Percentiles rank a stretch among this genome's conserved stretches.
Evolutionary conservation across 2,329 filamentous ascomycete genomes (phyloP).

Genomic region (Xylariaceae sp.): DNA sequence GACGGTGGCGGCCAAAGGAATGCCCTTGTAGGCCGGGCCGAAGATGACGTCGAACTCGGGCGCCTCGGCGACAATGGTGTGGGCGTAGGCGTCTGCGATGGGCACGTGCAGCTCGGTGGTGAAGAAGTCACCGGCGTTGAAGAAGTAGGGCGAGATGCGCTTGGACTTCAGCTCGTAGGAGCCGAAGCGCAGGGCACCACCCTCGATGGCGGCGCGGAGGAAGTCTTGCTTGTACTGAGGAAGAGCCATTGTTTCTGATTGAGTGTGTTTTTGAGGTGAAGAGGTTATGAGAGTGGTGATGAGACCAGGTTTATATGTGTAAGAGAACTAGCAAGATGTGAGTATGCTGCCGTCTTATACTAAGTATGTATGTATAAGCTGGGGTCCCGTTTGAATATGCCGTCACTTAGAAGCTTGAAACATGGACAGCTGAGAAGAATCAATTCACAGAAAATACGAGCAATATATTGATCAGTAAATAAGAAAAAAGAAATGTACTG

Average conservation of each 20-base stretch:
- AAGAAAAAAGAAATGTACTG: no score
- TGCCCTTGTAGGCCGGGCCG: slow-evolving; percentile 94
- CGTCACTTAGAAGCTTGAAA: no score
- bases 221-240: slow-evolving; percentile 67
- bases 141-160: slow-evolving; percentile 91
- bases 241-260: slow-evolving; percentile 40
- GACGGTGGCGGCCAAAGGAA: slow-evolving; percentile 77
- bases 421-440: no score
- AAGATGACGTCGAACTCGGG: slow-evolving; percentile 80
- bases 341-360: no score
- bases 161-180: slow-evolving; percentile 88
- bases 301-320: no score
- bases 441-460: no score
- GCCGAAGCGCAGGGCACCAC: slow-evolving; percentile 73
- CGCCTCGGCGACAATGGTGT: slow-evolving; percentile 45
- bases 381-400: no score
- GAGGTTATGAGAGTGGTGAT: background rate
- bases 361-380: no score
- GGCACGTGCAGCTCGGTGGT: slow-evolving; percentile 70
- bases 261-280: background rate
- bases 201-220: slow-evolving; percentile 61
- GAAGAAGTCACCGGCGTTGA: slow-evolving; percentile 92
- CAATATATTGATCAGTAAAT: no score
- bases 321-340: no score
- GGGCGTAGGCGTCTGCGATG: slow-evolving; percentile 76